Conservation (phyloP, 2,329 filamentous ascomycete species). For the Phialophora chinensis region DNA sequence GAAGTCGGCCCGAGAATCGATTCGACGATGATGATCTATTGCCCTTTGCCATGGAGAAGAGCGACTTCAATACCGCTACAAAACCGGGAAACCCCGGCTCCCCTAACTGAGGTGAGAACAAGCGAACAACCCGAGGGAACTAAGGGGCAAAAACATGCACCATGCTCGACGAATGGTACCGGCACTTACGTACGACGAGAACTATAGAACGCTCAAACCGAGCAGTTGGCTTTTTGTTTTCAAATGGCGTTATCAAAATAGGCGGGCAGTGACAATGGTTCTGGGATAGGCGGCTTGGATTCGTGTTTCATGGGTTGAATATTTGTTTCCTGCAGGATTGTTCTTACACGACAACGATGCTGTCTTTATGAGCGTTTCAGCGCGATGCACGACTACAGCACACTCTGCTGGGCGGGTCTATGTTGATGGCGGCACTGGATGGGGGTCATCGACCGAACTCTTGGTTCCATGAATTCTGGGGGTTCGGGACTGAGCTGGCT, state of each 20-base stretch:
- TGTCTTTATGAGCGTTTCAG: constrained; percentile 16
- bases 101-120: not conserved
- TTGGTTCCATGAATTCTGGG: not conserved
- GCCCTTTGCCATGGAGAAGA: constrained; percentile 39
- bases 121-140: not conserved
- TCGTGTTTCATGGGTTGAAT: constrained; percentile 7
- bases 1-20: constrained; percentile 36
- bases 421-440: not conserved
- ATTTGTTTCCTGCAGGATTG: constrained; percentile 1
- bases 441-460: not conserved
- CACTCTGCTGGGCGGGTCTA: not conserved
- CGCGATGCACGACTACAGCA: not conserved
- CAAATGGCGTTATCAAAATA: not conserved
- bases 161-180: not conserved
- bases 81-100: constrained; percentile 9
- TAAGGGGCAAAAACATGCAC: not conserved
- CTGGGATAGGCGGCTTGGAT: not conserved
- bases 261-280: not conserved
- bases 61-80: constrained; percentile 33
- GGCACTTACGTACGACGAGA: not conserved
- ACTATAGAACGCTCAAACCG: not conserved
- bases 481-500: not conserved
- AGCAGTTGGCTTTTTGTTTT: constrained; percentile 7
- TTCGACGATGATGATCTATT: constrained; percentile 39
- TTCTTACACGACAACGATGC: not conserved